Percentiles rank a stretch among this genome's conserved stretches.
Conservation (phyloP, 352 stramenopile species). For the Phytopythium sindhum region DNA sequence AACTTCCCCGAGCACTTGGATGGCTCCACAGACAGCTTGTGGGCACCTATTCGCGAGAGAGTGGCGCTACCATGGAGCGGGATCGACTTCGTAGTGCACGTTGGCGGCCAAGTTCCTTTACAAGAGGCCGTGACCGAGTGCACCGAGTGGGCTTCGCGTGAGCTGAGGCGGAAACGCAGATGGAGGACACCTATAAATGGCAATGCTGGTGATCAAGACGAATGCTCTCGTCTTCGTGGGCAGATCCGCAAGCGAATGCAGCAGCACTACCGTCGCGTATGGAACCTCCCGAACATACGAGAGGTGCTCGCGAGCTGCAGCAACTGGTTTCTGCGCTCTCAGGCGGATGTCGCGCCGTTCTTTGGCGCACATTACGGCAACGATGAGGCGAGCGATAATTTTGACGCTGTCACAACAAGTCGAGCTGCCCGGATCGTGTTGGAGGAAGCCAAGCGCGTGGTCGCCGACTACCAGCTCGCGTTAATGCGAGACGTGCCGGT, state of each 20-base stretch:
- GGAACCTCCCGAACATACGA: conserved; percentile 62
- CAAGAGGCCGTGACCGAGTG: conserved; percentile 67
- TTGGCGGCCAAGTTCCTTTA: conserved; percentile 72
- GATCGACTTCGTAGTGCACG: conserved; percentile 65
- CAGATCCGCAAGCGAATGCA: conserved; percentile 62
- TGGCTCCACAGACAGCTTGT: conserved; percentile 50
- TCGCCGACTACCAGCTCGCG: conserved; percentile 52
- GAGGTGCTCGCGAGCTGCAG: conserved; percentile 56
- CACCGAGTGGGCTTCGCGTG: conserved; percentile 45
- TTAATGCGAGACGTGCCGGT: conserved; percentile 20
- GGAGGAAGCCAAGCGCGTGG: conserved; percentile 43
- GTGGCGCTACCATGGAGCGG: conserved; percentile 59
- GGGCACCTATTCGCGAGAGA: conserved; percentile 41
- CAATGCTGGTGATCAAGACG: not conserved
- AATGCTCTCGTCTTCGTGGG: conserved; percentile 15
- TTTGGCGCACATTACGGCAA: conserved; percentile 15
- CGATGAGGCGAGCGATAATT: not conserved
- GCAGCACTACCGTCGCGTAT: conserved; percentile 62
- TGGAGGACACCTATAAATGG: not conserved
- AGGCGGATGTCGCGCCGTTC: conserved; percentile 62
- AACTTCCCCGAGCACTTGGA: conserved; percentile 69
- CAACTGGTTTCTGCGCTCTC: conserved; percentile 62
- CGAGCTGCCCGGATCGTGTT: conserved; percentile 36
- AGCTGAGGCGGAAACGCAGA: conserved; percentile 15
- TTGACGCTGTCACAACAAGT: not conserved